phyloP scores from a whole-genome alignment of 192 early-diverging fungal genomes.

The Chytriomyces sp. region DNA sequence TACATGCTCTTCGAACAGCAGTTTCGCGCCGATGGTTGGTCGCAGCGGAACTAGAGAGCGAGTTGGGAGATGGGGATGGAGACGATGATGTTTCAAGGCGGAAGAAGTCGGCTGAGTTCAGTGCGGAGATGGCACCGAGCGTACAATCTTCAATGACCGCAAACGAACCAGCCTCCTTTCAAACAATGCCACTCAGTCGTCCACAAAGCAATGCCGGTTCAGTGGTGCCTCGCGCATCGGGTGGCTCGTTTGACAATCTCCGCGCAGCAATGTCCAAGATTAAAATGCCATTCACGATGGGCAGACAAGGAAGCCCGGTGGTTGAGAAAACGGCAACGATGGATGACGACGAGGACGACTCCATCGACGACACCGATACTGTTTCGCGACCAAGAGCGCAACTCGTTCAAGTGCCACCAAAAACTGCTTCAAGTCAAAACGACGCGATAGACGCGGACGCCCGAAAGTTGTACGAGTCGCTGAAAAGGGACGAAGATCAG shows the following conservation, averaged over 20 bases:
- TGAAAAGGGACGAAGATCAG: neutral
- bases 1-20: constrained; percentile 26
- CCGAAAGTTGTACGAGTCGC: neutral
- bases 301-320: neutral
- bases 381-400: neutral
- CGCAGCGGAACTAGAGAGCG: constrained; percentile 25
- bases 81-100: neutral
- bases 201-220: too few species aligned
- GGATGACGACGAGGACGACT: constrained; percentile 20
- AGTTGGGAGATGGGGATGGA: constrained; percentile 15
- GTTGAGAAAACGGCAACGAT: constrained; percentile 5
- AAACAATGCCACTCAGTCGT: too few species aligned
- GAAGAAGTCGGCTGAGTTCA: neutral
- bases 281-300: neutral
- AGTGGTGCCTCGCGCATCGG: too few species aligned
- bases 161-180: too few species aligned
- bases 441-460: neutral
- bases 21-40: constrained; percentile 35
- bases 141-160: too few species aligned
- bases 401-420: neutral
- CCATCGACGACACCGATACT: neutral
- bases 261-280: neutral
- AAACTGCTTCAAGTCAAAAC: neutral
- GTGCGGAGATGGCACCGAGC: too few species aligned
- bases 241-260: constrained; percentile 7